Percentiles rank a stretch among this genome's conserved stretches.
phyloP scores from a whole-genome alignment of 2,329 filamentous ascomycete genomes.

The Aureobasidium vineae region DNA sequence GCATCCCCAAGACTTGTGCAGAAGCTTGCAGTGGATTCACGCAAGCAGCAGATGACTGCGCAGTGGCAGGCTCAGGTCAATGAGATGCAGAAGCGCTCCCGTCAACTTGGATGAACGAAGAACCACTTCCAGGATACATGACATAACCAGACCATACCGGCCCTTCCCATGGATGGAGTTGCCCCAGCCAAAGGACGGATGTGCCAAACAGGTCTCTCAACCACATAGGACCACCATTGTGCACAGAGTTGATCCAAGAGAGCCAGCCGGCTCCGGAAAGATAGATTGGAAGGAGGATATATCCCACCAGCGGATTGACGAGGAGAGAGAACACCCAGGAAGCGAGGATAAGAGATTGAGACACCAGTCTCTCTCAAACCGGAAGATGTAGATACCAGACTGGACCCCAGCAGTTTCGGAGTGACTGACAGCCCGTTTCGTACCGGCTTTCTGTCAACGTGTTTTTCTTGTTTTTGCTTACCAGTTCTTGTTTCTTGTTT shows the following conservation, averaged over 20 bases:
- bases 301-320: not conserved
- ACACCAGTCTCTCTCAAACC: not conserved
- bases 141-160: not conserved
- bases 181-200: not conserved
- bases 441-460: not conserved
- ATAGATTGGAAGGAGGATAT: too few species aligned
- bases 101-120: slow-evolving; percentile 24
- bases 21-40: not conserved
- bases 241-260: not conserved
- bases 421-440: not conserved
- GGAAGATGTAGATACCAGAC: not conserved
- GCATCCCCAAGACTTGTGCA: slow-evolving; percentile 10
- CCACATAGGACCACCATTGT: not conserved
- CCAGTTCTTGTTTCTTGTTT: not conserved
- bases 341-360: not conserved
- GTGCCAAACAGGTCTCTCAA: not conserved
- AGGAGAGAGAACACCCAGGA: not conserved
- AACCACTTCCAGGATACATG: not conserved
- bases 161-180: not conserved
- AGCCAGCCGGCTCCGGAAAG: not conserved
- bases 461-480: not conserved
- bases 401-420: not conserved
- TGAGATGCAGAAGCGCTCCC: slow-evolving; percentile 10
- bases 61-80: slow-evolving; percentile 13
- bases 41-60: slow-evolving; percentile 16